A percentile compares a stretch with the other conserved stretches of the same genome.
phyloP scores from a whole-genome alignment of 1,139 yeast species.

The Diutina catenulata region DNA sequence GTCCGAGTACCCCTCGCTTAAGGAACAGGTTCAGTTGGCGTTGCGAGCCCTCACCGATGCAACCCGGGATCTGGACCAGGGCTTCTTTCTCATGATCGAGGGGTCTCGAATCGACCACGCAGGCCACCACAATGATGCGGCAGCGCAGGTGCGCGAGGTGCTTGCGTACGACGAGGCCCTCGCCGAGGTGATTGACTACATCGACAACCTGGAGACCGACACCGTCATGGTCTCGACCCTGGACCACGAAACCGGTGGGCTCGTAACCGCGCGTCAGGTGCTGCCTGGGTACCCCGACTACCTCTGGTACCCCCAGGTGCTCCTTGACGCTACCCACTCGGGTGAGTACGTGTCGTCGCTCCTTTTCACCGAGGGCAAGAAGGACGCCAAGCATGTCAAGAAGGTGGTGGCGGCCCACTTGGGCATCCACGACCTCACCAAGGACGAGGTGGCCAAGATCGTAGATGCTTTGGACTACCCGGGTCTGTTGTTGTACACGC shows the following conservation, averaged over 20 bases:
- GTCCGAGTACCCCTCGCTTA: slow-evolving; percentile 52
- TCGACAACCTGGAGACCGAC: slow-evolving; percentile 50
- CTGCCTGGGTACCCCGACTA: slow-evolving; percentile 15
- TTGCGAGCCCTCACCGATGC: slow-evolving; percentile 52
- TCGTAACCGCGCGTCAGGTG: slow-evolving; percentile 27
- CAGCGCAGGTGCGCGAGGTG: slow-evolving; percentile 74
- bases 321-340: slow-evolving; percentile 55
- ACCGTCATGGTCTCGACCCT: slow-evolving; percentile 70
- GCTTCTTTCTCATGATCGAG: slow-evolving; percentile 73
- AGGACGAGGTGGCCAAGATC: slow-evolving; percentile 32
- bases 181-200: slow-evolving; percentile 54
- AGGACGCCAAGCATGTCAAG: slow-evolving; percentile 12
- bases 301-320: slow-evolving; percentile 60
- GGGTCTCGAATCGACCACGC: slow-evolving; percentile 90
- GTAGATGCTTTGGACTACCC: slow-evolving; percentile 10
- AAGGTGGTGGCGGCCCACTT: slow-evolving; percentile 23
- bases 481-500: slow-evolving; percentile 23
- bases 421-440: slow-evolving; percentile 45
- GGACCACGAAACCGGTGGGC: slow-evolving; percentile 90
- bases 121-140: slow-evolving; percentile 82
- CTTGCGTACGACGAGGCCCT: slow-evolving; percentile 70
- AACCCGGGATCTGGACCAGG: slow-evolving; percentile 55
- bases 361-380: slow-evolving; percentile 8
- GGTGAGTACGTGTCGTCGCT: slow-evolving; percentile 49
- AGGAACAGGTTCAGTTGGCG: slow-evolving; percentile 64